Evolutionary conservation across 257 asterid species (phyloP).

Genomic region (Buddleja alternifolia): DNA sequence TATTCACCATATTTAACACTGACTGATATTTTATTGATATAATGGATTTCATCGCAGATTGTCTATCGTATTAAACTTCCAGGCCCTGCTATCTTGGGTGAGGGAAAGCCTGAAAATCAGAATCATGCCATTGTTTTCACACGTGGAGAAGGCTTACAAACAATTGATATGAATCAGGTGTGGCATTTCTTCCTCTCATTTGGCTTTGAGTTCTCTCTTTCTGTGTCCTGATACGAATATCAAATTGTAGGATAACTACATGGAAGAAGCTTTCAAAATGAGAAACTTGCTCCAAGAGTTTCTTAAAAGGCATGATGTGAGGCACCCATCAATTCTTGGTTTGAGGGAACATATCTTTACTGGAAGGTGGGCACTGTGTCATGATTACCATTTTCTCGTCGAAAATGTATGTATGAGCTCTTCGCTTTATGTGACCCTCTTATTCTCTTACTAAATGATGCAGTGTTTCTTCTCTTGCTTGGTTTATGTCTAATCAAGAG

Average conservation of each 20-base stretch:
- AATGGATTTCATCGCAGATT: slow-evolving; percentile 46
- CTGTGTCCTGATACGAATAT: slow-evolving; percentile 36
- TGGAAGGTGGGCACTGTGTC: slow-evolving; percentile 70
- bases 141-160: slow-evolving; percentile 97
- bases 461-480: slow-evolving; percentile 99
- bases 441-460: slow-evolving; percentile 39
- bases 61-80: slow-evolving; percentile 96
- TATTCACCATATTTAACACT: neutral
- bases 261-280: slow-evolving; percentile 99
- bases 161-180: slow-evolving; percentile 99
- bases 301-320: slow-evolving; percentile 81
- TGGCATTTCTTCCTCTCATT: slow-evolving; percentile 16
- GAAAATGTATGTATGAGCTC: neutral
- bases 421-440: slow-evolving; percentile 17
- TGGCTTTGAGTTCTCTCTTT: slow-evolving; percentile 28
- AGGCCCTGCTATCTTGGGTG: slow-evolving; percentile 93
- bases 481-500: slow-evolving; percentile 99
- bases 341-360: slow-evolving; percentile 98
- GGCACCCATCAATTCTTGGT: slow-evolving; percentile 93
- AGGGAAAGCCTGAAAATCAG: slow-evolving; percentile 98
- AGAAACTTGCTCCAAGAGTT: slow-evolving; percentile 96
- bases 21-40: slow-evolving; percentile 13
- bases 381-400: slow-evolving; percentile 25
- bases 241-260: slow-evolving; percentile 78
- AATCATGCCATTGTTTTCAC: slow-evolving; percentile 98